Base-by-base conservation (phyloP, 1,284 basidiomycete genomes). In the Tylopilus sp. region DNA sequence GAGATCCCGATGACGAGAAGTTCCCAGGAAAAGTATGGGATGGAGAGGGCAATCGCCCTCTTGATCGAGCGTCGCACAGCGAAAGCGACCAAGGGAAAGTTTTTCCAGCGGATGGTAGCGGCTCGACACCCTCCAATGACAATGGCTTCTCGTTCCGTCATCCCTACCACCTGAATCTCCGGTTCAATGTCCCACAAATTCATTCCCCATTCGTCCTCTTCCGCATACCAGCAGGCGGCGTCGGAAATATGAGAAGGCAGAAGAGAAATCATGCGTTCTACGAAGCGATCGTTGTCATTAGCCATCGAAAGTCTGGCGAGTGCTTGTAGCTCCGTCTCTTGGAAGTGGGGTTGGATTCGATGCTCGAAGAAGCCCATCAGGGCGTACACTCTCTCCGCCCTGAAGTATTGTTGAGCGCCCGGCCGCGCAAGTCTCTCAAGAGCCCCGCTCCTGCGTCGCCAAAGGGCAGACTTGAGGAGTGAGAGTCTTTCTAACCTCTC, bases 111-210 rank as follows among this genome's bases (percentile, higher is more conserved):
- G 28, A 66, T 66, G 15, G 46, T n/a, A 0, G 55, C 50, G 4
- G 59, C 57, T 11, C 52, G 59, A 46, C 64, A 65, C 6, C 63
- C 64, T 38, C 60, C 61, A n/a, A 66, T 51, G 6, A 63, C 50
- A 29, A 67, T n/a, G 4, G 51, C 25, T 13, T 64, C 29, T 5
- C 36, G 49, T 16, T 53, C 29, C 8, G 59, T 66, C 40, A 63
- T 34, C 9, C 65, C 63, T 5, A 63, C 58, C 0, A 53, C 57
- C 47, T 64, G 63, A n/a, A 58, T 41, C 3, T 52, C 51, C 1
- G 65, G 48, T 10, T 62, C 54, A 2, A 67, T 52, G 19, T 67
- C 63, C 61, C 61, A 58, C 37, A 66, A 29, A 3, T 59, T 60
- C 4, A 57, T 36, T 15, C 49, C 57, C 48, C 49, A 62, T 21